These are phyloP conservation scores for Triticum aestivum DNA, from an alignment of 176 grass and related monocot genomes.

Conservation along the genomic window DNA sequence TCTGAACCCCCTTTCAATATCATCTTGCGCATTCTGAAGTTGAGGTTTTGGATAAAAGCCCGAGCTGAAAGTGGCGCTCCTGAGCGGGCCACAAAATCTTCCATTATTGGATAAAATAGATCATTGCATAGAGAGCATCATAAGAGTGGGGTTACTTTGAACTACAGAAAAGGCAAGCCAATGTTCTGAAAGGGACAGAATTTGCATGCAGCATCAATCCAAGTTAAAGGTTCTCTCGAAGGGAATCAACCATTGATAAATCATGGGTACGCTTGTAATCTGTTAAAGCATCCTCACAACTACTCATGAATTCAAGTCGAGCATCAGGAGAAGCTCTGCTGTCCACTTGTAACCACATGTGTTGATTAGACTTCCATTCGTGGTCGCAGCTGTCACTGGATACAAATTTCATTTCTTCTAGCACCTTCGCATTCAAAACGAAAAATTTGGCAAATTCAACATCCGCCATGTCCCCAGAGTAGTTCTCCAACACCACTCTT, in stretches of 20 bases:
- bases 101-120: neutral
- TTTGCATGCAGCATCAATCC: neutral
- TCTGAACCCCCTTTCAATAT: neutral
- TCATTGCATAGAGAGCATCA: neutral
- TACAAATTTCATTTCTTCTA: conserved; percentile 5
- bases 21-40: neutral
- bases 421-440: conserved; percentile 5
- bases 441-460: conserved; percentile 17
- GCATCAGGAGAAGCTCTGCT: neutral
- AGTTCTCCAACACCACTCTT: neutral
- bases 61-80: no score
- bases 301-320: neutral
- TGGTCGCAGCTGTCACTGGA: neutral
- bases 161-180: no score
- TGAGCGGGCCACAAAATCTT: neutral
- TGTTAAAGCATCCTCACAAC: neutral
- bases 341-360: neutral
- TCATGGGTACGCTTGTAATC: neutral
- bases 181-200: neutral
- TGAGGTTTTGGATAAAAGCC: neutral
- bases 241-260: neutral
- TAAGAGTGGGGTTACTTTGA: no score
- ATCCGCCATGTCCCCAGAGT: neutral
- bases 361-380: neutral
- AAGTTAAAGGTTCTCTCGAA: neutral